Base-by-base conservation (phyloP, 805 yeast species). In the Yarrowia sp. region DNA sequence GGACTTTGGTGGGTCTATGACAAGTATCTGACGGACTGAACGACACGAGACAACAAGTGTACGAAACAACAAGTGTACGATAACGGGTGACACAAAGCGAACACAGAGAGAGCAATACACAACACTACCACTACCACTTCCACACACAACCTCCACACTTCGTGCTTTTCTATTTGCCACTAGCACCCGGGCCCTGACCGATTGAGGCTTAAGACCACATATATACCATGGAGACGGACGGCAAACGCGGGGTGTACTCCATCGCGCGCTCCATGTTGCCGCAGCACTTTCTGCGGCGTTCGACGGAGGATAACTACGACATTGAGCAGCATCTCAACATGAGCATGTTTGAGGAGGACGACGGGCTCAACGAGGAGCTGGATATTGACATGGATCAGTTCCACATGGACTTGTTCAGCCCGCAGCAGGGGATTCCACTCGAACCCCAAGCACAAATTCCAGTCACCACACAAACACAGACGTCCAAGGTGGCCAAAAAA, bases 311-410 rank as follows among this genome's bases (percentile, higher is more conserved):
- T 18, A 65, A 66, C 17, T 70, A 65, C 65, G 73, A 69, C 61
- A 35, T 70, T 14, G 57, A 68, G 14, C 70, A 70, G 57, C 71
- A 70, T 39, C 63, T 70, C 35, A 66, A 66, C 66, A 66, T 69
- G 69, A 71, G 66, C 47, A 65, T 70, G 66, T 65, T 69, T 41
- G 61, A 55, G 68, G 48, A 17, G 44, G 43, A 32, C 50, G 61
- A 55, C 33, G 61, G 47, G 17, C 42, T 41, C 11, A 55, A 55
- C 31, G 61, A 51, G 44, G 60, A 55, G 35, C 47, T 55, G 38
- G 61, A 31, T 13, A 55, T 55, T 8, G 61, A 55, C 38, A 55
- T 55, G 47, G 61, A 55, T 17, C 61, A 55, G 61, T 55, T 55
- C 61, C 41, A 55, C 47, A 55, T 55, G 47, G 61, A 55, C 15